Percentiles rank a stretch among this genome's conserved stretches.
phyloP scores from a whole-genome alignment of 805 yeast genomes.

The Spathaspora arborariae region DNA sequence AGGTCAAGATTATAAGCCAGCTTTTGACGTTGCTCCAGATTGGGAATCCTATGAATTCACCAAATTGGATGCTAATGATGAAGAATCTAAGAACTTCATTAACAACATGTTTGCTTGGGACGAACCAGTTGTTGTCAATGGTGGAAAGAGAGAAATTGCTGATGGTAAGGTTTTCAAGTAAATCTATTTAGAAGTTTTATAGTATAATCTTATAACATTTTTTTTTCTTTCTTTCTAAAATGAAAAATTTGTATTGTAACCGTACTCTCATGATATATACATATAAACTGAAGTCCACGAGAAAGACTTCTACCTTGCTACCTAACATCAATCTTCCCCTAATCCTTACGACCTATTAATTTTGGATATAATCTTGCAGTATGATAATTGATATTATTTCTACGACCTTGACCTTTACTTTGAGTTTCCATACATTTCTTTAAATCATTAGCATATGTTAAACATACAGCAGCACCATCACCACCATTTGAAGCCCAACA shows the following conservation, averaged over 20 bases:
- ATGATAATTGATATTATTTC: slow-evolving; percentile 49
- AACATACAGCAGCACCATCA: slow-evolving; percentile 70
- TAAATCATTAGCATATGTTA: slow-evolving; percentile 60
- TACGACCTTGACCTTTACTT: slow-evolving; percentile 36
- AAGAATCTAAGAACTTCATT: slow-evolving; percentile 73
- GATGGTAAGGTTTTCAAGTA: slow-evolving; percentile 97
- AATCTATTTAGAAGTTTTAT: slow-evolving; percentile 10
- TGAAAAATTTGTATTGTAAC: not conserved
- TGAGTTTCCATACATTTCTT: slow-evolving; percentile 65
- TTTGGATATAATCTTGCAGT: slow-evolving; percentile 54
- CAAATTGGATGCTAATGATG: slow-evolving; percentile 72
- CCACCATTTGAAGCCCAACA: slow-evolving; percentile 98
- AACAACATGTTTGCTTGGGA: slow-evolving; percentile 32
- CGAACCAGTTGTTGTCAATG: slow-evolving; percentile 75
- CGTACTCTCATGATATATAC: not conserved
- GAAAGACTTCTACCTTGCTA: not conserved
- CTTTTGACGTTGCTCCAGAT: slow-evolving; percentile 96
- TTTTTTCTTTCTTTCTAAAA: not conserved
- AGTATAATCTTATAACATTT: not conserved
- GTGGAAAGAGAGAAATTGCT: slow-evolving; percentile 76
- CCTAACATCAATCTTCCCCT: not conserved
- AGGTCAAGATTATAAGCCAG: slow-evolving; percentile 85
- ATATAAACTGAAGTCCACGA: not conserved
- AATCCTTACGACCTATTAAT: slow-evolving; percentile 33
- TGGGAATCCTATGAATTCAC: slow-evolving; percentile 87